Evolutionary conservation across 108 stramenopile species (phyloP), one percentile per base, ranked within the genome.

Genomic region (Poteriospumella lacustris): DNA sequence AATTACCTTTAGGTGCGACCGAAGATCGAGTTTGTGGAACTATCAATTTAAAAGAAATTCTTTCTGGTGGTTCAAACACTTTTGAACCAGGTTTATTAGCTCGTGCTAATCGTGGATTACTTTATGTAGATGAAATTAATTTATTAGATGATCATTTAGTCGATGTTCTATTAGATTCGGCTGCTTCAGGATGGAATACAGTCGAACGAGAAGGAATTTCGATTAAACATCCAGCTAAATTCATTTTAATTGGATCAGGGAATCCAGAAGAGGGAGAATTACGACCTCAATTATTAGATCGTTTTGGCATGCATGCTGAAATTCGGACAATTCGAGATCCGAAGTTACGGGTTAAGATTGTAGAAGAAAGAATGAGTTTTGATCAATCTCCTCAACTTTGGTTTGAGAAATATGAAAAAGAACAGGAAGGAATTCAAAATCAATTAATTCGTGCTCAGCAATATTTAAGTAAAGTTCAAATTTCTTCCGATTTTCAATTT

Each of bases 211-310:
- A 97, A 84, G 96, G 96, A 40, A 83, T 97, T 28, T 91, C 90
- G 1, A 83, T 97, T 36, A 79, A 88, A 19, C 95, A 95, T 77
- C 94, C 94, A 5, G 95, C 94, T 87, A 78, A 79, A 39, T 94
- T 94, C 9, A 87, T 96, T 41, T 76, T 97, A 33, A 93, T 97
- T 75, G 94, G 94, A 1, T 95, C 94, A 0, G 94, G 93, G 87
- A 97, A 97, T 81, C 96, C 96, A 3, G 96, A 97, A 68, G 96
- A 97, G 82, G 94, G 93, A n/a, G 94, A 95, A 82, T 85, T 97
- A 44, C 86, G 94, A 12, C 94, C 95, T 72, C 94, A 95, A 79
- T 82, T 97, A 39, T 86, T 95, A 44, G 96, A 97, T 86, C 86
- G 96, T 39, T 93, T 97, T 77, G 92, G 94, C 39, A 87, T 97